Evolutionary conservation across 2,329 filamentous ascomycete species (phyloP).

Genomic region (Beauveria varroae): DNA sequence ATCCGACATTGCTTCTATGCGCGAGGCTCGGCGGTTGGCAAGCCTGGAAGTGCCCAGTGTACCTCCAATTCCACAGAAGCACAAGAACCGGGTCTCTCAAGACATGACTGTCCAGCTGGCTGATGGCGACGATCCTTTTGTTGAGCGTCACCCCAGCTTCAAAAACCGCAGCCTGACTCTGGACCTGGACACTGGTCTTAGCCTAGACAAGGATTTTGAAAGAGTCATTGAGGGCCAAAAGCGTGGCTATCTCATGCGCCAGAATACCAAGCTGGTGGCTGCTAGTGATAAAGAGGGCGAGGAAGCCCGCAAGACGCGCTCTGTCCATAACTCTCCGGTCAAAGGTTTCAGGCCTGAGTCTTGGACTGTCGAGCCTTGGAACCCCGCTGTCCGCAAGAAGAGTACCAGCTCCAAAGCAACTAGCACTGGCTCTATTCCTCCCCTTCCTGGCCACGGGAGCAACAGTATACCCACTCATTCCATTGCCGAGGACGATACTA

Average conservation of each 20-base stretch:
- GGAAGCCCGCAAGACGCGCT: conserved; percentile 47
- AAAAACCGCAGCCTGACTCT: conserved; percentile 78
- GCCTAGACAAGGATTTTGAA: conserved; percentile 87
- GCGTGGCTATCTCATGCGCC: conserved; percentile 97
- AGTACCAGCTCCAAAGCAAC: conserved; percentile 44
- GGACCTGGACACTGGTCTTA: conserved; percentile 75
- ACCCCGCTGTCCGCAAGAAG: conserved; percentile 64
- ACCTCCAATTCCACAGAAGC: conserved; percentile 54
- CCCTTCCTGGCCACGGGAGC: conserved; percentile 81
- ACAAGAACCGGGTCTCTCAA: conserved; percentile 47
- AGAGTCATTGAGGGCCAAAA: conserved; percentile 94
- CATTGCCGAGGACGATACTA: conserved; percentile 63
- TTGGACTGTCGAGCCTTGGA: conserved; percentile 97
- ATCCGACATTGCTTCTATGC: conserved; percentile 76
- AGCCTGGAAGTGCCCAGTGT: conserved; percentile 62
- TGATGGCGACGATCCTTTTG: conserved; percentile 32
- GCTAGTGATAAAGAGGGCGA: conserved; percentile 71
- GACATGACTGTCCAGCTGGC: conserved; percentile 35
- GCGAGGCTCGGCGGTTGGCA: conserved; percentile 75
- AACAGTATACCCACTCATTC: conserved; percentile 55
- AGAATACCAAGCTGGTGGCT: conserved; percentile 94
- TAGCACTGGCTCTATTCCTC: conserved; percentile 61
- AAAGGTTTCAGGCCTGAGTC: conserved; percentile 79
- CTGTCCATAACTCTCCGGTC: conserved; percentile 59
- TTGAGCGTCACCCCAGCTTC: conserved; percentile 62